A percentile compares a stretch with the other conserved stretches of the same genome.
These are phyloP conservation scores for Cyberlindnera subsufficiens DNA, from an alignment of 805 yeast genomes.

Conservation along the genomic window DNA sequence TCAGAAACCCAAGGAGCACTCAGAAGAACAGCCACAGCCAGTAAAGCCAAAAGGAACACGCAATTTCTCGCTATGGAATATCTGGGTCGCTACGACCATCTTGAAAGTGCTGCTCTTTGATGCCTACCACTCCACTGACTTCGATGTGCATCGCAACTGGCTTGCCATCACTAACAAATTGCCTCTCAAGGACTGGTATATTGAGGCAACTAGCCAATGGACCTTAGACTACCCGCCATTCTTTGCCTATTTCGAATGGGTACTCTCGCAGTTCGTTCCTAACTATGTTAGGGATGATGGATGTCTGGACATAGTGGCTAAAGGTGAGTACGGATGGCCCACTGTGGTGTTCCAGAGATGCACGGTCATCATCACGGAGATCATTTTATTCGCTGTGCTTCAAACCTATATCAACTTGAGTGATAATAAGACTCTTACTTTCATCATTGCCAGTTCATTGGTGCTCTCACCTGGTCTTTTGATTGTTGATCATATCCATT, in stretches of 20 bases:
- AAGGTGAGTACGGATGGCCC: constrained; percentile 68
- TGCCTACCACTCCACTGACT: constrained; percentile 91
- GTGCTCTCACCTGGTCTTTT: constrained; percentile 86
- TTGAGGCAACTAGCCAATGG: constrained; percentile 78
- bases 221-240: constrained; percentile 97
- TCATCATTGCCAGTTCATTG: constrained; percentile 76
- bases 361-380: constrained; percentile 76
- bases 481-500: constrained; percentile 91
- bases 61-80: constrained; percentile 53
- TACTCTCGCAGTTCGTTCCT: constrained; percentile 69
- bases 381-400: constrained; percentile 60
- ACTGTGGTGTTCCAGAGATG: constrained; percentile 77
- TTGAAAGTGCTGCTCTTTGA: constrained; percentile 60
- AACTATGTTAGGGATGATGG: constrained; percentile 60
- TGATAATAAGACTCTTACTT: constrained; percentile 36
- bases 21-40: background rate
- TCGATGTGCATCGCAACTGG: constrained; percentile 98
- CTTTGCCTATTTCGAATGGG: constrained; percentile 93
- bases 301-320: constrained; percentile 59
- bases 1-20: background rate
- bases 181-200: constrained; percentile 79
- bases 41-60: constrained; percentile 5
- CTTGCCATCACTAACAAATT: constrained; percentile 77
- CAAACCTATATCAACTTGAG: constrained; percentile 63
- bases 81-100: constrained; percentile 58